Evolutionary conservation across 2,329 filamentous ascomycete species (phyloP).

Genomic region (Lasiodiplodia sp.): DNA sequence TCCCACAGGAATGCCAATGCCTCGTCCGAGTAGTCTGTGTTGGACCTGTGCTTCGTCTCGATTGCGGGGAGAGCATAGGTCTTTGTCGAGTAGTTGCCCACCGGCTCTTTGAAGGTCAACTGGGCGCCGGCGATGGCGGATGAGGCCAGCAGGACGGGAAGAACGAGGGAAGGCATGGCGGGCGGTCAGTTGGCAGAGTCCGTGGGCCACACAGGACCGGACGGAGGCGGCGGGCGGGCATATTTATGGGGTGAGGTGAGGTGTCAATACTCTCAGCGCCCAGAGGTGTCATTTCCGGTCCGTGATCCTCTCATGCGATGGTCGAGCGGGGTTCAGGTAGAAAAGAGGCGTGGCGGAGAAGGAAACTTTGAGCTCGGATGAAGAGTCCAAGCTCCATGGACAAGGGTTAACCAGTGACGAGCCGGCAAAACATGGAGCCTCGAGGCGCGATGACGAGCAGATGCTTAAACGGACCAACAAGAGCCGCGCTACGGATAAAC

Average conservation of each 20-base stretch:
- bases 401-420: background rate
- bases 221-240: background rate
- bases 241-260: constrained; percentile 15
- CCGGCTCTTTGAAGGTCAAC: constrained; percentile 5
- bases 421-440: constrained; percentile 8
- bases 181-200: background rate
- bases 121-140: constrained; percentile 2
- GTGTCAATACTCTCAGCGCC: background rate
- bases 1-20: constrained; percentile 56
- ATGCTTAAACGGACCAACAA: background rate
- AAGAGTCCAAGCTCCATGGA: constrained; percentile 1
- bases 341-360: constrained; percentile 5
- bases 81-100: constrained; percentile 24
- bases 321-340: background rate
- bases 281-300: constrained; percentile 5
- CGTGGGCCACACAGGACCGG: background rate
- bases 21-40: constrained; percentile 54
- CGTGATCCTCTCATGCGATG: background rate
- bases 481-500: constrained; percentile 27
- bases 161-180: constrained; percentile 14
- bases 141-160: constrained; percentile 14
- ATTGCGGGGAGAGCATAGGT: constrained; percentile 12
- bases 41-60: constrained; percentile 2
- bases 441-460: background rate
- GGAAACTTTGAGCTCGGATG: background rate